A percentile compares a stretch with the other conserved stretches of the same genome.
These are phyloP conservation scores for Malassezia obtusa DNA, from an alignment of 1,284 basidiomycete genomes.

Conservation along the genomic window DNA sequence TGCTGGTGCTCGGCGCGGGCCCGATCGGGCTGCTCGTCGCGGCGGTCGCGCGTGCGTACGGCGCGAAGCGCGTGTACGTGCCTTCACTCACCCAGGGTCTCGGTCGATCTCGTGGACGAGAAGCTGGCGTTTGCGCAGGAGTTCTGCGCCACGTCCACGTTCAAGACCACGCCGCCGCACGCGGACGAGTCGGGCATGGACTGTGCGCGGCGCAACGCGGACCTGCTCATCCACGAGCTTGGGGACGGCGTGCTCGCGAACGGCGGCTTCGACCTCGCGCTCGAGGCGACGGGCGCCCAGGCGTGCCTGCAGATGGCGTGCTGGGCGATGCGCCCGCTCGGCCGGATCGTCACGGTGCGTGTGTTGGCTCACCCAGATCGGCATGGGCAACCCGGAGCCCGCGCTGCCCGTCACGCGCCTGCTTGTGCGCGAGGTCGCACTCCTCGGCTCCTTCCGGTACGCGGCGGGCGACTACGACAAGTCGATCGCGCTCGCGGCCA, in stretches of 20 bases:
- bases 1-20: constrained; percentile 67
- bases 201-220: constrained; percentile 53
- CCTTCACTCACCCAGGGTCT: constrained; percentile 33
- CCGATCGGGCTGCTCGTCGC: constrained; percentile 85
- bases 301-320: constrained; percentile 44
- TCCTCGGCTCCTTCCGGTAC: constrained; percentile 64
- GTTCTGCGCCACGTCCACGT: constrained; percentile 79
- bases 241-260: constrained; percentile 51
- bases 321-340: constrained; percentile 27
- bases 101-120: constrained; percentile 62
- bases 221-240: constrained; percentile 49
- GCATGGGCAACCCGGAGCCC: constrained; percentile 49
- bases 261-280: constrained; percentile 55
- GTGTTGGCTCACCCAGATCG: constrained; percentile 53
- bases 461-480: constrained; percentile 63
- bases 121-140: constrained; percentile 76
- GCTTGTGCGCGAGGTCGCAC: constrained; percentile 28
- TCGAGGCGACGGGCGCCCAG: constrained; percentile 55
- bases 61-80: constrained; percentile 49
- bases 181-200: constrained; percentile 35
- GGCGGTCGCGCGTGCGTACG: constrained; percentile 73
- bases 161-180: constrained; percentile 53
- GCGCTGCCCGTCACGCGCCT: constrained; percentile 51
- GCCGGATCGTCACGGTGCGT: constrained; percentile 31
- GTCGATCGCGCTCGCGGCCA: constrained; percentile 54